phyloP scores from a whole-genome alignment of 176 grass and related monocot species.

The Alopecurus myosuroides region DNA sequence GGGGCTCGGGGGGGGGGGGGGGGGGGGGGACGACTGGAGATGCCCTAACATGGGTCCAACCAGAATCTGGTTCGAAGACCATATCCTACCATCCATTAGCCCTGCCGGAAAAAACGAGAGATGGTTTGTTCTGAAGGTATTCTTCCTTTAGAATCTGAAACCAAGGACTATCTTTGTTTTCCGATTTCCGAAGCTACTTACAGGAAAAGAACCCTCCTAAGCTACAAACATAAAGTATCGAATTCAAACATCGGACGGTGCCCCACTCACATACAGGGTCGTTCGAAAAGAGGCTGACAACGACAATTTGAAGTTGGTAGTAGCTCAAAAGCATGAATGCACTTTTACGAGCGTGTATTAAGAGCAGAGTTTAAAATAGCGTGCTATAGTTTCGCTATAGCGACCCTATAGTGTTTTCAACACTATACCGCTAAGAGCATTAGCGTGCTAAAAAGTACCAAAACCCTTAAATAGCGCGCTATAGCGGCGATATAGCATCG shows the following conservation, averaged over 20 bases:
- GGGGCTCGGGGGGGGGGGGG: too few relatives aligned
- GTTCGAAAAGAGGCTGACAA: background rate
- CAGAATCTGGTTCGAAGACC: background rate
- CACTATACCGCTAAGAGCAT: too few relatives aligned
- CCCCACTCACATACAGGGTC: background rate
- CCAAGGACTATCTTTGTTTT: background rate
- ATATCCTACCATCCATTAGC: background rate
- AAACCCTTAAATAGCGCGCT: too few relatives aligned
- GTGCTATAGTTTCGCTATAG: too few relatives aligned
- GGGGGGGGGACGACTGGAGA: too few relatives aligned
- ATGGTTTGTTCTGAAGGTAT: background rate
- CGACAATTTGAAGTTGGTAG: background rate
- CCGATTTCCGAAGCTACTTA: background rate
- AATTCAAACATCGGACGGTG: background rate
- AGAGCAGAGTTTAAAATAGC: too few relatives aligned
- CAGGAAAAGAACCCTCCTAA: background rate
- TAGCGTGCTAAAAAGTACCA: too few relatives aligned
- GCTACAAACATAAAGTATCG: background rate
- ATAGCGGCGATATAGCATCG: too few relatives aligned
- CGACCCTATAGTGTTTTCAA: too few relatives aligned
- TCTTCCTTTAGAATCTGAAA: background rate
- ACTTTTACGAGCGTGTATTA: background rate
- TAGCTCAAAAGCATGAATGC: background rate
- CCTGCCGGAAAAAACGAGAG: background rate
- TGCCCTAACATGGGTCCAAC: background rate